Conservation (phyloP, 495 filamentous ascomycete species). For the Lophium mytilinum region DNA sequence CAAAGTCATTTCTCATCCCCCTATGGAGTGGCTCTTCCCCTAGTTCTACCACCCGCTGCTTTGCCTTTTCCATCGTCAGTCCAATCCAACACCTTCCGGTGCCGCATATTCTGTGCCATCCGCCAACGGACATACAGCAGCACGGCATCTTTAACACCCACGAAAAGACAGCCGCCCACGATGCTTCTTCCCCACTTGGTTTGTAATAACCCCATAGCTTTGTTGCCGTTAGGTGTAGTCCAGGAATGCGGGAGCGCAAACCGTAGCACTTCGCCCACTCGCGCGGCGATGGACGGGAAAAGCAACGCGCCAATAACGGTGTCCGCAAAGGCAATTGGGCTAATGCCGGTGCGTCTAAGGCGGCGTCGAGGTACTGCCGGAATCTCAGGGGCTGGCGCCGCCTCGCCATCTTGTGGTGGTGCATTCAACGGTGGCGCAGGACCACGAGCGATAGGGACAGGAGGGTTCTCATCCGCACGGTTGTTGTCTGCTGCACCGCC, state of each 20-base stretch:
- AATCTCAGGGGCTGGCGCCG: constrained; percentile 18
- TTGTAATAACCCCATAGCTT: constrained; percentile 55
- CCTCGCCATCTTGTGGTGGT: constrained; percentile 8
- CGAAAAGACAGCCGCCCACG: constrained; percentile 70
- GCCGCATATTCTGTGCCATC: constrained; percentile 57
- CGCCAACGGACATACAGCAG: constrained; percentile 68
- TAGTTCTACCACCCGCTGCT: neutral
- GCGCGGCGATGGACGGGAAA: constrained; percentile 54
- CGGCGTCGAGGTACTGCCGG: constrained; percentile 11
- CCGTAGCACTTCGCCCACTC: constrained; percentile 61
- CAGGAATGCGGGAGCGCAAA: constrained; percentile 53
- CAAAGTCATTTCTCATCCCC: no score
- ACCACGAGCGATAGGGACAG: constrained; percentile 19
- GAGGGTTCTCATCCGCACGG: constrained; percentile 15
- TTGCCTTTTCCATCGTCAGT: constrained; percentile 26
- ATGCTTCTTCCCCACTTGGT: constrained; percentile 70
- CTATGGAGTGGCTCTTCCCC: no score
- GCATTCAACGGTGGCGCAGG: constrained; percentile 17
- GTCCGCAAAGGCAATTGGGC: constrained; percentile 46
- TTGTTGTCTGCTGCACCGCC: constrained; percentile 26
- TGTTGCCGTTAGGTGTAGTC: constrained; percentile 41
- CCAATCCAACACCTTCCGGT: constrained; percentile 61
- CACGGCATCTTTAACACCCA: constrained; percentile 68
- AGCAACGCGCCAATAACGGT: constrained; percentile 54
- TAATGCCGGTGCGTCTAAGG: constrained; percentile 36